Evolutionary conservation across 768 basidiomycete genomes (phyloP).

Genomic region (Dacryopinax primogenitus): DNA sequence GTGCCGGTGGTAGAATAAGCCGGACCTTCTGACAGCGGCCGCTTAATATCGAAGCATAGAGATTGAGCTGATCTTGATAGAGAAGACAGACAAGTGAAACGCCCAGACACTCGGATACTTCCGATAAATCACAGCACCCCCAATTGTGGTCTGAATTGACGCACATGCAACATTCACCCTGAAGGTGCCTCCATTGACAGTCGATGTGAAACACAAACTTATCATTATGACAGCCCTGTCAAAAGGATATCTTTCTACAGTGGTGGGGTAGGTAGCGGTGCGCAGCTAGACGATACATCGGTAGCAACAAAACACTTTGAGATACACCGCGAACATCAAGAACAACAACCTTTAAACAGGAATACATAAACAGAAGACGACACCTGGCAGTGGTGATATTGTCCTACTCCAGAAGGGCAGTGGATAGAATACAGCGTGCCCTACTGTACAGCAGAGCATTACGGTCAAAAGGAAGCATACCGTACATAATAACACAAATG

Average conservation of each 20-base stretch:
- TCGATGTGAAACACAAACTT: neutral
- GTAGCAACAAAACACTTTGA: neutral
- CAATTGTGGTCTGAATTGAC: neutral
- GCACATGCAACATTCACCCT: neutral
- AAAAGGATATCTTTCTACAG: constrained; percentile 8
- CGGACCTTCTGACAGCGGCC: constrained; percentile 1
- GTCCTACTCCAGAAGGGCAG: neutral
- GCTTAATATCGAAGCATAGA: neutral
- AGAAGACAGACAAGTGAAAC: neutral
- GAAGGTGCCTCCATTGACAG: neutral
- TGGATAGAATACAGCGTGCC: neutral
- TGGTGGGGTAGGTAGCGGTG: neutral
- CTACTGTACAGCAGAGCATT: neutral
- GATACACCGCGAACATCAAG: neutral
- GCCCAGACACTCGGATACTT: neutral
- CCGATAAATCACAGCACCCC: neutral
- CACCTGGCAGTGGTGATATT: neutral
- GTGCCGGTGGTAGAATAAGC: neutral
- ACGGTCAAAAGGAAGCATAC: neutral
- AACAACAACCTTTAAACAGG: constrained; percentile 3
- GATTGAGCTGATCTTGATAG: neutral
- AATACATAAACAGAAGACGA: neutral
- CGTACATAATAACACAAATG: neutral
- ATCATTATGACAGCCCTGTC: neutral
- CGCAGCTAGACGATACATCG: neutral